A percentile compares a stretch with the other conserved stretches of the same genome.
Evolutionary conservation across 768 basidiomycete genomes (phyloP).

Genomic region (Leccinellum luteum): DNA sequence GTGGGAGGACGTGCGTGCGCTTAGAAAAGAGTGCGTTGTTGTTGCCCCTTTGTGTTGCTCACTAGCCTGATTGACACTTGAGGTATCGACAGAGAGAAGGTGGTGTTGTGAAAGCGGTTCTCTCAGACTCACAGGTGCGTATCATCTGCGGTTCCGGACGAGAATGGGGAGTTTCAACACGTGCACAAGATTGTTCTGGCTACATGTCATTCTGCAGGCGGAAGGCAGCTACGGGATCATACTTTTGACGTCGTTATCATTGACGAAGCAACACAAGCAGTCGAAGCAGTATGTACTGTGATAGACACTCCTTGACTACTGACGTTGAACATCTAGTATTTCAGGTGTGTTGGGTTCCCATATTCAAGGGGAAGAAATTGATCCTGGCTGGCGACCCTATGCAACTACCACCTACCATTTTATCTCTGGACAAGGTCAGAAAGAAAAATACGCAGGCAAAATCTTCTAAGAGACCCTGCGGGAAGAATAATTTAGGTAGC

Average conservation of each 20-base stretch:
- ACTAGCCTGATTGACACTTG: neutral
- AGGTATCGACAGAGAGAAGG: constrained; percentile 90
- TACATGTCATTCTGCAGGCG: constrained; percentile 93
- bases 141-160: neutral
- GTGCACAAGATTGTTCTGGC: constrained; percentile 75
- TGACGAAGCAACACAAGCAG: constrained; percentile 95
- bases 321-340: constrained; percentile 1
- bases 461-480: neutral
- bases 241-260: constrained; percentile 93
- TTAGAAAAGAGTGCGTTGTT: constrained; percentile 80
- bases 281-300: constrained; percentile 74
- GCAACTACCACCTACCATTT: constrained; percentile 92
- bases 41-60: neutral
- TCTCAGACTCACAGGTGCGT: constrained; percentile 71
- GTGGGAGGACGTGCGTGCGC: constrained; percentile 83
- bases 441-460: constrained; percentile 24
- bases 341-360: constrained; percentile 82
- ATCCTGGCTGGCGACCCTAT: constrained; percentile 93
- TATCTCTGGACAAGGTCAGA: constrained; percentile 55
- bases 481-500: neutral
- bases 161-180: neutral
- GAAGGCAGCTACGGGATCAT: constrained; percentile 71
- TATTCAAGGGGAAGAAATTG: constrained; percentile 87
- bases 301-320: neutral
- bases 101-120: constrained; percentile 76